phyloP scores from a whole-genome alignment of 495 filamentous ascomycete genomes.

The Chaetomium tenue region DNA sequence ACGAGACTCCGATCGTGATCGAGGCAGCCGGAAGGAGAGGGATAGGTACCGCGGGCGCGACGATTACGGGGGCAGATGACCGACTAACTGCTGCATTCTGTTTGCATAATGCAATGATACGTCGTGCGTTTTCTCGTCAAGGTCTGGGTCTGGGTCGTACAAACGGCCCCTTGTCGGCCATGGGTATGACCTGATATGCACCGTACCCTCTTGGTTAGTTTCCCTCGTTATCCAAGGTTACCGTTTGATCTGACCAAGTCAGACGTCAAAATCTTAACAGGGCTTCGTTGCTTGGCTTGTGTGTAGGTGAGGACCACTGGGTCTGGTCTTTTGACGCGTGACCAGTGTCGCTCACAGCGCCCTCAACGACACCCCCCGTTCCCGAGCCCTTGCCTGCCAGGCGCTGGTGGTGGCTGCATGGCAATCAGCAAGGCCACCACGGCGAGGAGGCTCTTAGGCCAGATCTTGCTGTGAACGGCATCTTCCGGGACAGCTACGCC shows the following conservation, averaged over 20 bases:
- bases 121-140: not conserved
- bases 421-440: not conserved
- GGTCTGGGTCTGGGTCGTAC: not conserved
- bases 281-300: not conserved
- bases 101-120: constrained; percentile 5
- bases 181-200: not conserved
- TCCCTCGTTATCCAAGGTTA: not conserved
- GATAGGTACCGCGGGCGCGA: constrained; percentile 25
- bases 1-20: constrained; percentile 26
- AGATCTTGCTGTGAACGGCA: not conserved
- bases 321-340: not conserved
- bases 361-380: not conserved
- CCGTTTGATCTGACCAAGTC: constrained; percentile 2
- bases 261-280: not conserved
- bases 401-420: not conserved
- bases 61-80: constrained; percentile 26
- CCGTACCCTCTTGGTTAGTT: constrained; percentile 2
- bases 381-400: not conserved
- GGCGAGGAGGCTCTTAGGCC: not conserved
- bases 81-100: not conserved
- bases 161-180: not conserved
- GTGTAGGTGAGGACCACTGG: not conserved
- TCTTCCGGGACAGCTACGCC: constrained; percentile 6
- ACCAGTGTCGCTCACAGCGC: not conserved
- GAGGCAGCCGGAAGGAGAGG: constrained; percentile 4